A percentile compares a stretch with the other conserved stretches of the same genome.
Conservation (phyloP, 2,329 filamentous ascomycete genomes). For the Ceratocystis huliohia region DNA sequence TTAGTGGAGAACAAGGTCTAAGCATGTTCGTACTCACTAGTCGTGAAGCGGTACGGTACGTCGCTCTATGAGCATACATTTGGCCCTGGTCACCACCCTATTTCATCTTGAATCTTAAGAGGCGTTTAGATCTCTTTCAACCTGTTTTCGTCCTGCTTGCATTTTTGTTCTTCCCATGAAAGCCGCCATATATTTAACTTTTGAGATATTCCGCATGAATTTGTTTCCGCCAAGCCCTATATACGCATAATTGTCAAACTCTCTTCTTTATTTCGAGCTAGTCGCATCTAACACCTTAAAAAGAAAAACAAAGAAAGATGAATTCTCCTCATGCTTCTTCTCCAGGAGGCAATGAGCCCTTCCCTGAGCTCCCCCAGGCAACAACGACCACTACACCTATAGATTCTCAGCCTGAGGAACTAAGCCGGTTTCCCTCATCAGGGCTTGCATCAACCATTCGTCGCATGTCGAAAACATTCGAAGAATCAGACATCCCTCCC, state of each 20-base stretch:
- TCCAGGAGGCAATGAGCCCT: neutral
- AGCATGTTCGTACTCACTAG: neutral
- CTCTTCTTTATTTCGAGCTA: neutral
- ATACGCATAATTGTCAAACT: neutral
- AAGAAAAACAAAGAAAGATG: neutral
- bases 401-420: neutral
- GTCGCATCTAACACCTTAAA: neutral
- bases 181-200: neutral
- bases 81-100: neutral
- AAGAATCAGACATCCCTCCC: conserved; percentile 35
- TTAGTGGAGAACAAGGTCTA: neutral
- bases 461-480: conserved; percentile 30
- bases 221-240: neutral
- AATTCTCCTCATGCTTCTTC: neutral
- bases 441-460: conserved; percentile 24
- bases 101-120: neutral
- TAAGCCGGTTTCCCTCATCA: conserved; percentile 8
- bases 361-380: neutral
- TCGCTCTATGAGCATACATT: neutral
- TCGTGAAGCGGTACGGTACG: neutral
- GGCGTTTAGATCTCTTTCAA: neutral
- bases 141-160: neutral
- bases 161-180: conserved; percentile 1
- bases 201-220: neutral
- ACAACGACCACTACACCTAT: neutral